Evolutionary conservation across 2,329 filamentous ascomycete genomes (phyloP).

Genomic region (Bretziella fagacearum): DNA sequence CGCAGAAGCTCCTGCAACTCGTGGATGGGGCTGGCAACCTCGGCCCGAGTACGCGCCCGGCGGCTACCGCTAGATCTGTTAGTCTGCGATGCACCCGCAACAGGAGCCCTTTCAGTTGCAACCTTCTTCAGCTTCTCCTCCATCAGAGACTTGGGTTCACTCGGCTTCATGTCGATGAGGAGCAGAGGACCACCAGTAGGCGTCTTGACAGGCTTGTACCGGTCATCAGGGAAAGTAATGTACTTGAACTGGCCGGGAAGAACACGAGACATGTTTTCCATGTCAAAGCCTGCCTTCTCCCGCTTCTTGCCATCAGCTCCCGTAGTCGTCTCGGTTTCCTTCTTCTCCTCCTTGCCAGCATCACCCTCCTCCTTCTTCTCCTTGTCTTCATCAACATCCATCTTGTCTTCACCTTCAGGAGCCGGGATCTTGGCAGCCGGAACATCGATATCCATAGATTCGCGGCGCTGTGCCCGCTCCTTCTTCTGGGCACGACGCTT

Average conservation of each 20-base stretch:
- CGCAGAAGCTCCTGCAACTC: constrained; percentile 2
- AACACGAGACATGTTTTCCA: constrained; percentile 94
- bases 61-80: no score
- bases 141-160: constrained; percentile 61
- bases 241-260: constrained; percentile 88
- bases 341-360: constrained; percentile 45
- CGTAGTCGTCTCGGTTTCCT: constrained; percentile 31
- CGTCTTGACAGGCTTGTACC: constrained; percentile 85
- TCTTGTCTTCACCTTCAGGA: constrained; percentile 52
- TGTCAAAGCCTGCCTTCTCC: constrained; percentile 90
- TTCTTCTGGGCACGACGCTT: constrained; percentile 90
- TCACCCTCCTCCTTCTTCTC: constrained; percentile 37
- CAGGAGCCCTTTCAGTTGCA: constrained; percentile 43
- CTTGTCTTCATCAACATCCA: constrained; percentile 56
- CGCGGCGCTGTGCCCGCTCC: constrained; percentile 71
- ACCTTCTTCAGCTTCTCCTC: constrained; percentile 87
- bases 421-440: constrained; percentile 43
- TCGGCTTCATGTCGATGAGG: constrained; percentile 67
- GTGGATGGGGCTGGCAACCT: constrained; percentile 15
- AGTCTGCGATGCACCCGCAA: constrained; percentile 25
- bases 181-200: constrained; percentile 87
- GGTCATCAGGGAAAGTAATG: constrained; percentile 75
- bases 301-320: constrained; percentile 61
- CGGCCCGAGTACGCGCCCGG: constrained; percentile 22
- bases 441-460: constrained; percentile 91